Evolutionary conservation across 73 alveolate genomes (phyloP).

Genomic region (Breviolum minutum): DNA sequence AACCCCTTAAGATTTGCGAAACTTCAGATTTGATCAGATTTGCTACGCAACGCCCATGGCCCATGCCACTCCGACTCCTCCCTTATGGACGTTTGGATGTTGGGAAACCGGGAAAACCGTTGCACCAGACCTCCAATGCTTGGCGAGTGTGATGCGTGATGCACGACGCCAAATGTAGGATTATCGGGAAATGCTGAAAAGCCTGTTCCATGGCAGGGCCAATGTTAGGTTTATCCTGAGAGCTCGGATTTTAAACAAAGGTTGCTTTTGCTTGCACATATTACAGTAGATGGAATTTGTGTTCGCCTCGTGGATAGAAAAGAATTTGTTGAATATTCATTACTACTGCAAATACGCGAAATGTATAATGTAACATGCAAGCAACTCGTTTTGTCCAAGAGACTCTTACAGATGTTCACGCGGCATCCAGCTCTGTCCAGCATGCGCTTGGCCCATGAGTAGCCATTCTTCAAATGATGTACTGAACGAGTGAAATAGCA

Average conservation of each 20-base stretch:
- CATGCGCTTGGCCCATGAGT: background rate
- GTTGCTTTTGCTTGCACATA: background rate
- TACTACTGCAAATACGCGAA: too few species aligned
- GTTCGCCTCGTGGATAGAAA: too few species aligned
- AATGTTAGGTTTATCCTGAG: background rate
- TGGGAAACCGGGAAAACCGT: background rate
- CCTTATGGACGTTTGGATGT: too few species aligned
- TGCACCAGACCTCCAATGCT: background rate
- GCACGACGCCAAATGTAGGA: conserved; percentile 13
- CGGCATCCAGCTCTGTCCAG: conserved; percentile 14
- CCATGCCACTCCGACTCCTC: too few species aligned
- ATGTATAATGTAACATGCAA: too few species aligned
- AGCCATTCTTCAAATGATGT: too few species aligned
- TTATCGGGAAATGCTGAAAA: background rate
- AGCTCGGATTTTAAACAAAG: background rate
- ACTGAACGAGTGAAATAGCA: too few species aligned
- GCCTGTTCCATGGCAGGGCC: conserved; percentile 61
- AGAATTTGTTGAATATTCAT: too few species aligned
- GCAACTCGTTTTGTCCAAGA: background rate
- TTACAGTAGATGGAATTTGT: too few species aligned
- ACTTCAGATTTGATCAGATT: too few species aligned
- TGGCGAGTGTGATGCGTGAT: conserved; percentile 46
- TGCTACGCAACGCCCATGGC: too few species aligned
- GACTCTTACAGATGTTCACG: conserved; percentile 8
- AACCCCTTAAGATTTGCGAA: too few species aligned